Base-by-base conservation (phyloP, 129 eudicot species). In the Pittosporum tobira region DNA sequence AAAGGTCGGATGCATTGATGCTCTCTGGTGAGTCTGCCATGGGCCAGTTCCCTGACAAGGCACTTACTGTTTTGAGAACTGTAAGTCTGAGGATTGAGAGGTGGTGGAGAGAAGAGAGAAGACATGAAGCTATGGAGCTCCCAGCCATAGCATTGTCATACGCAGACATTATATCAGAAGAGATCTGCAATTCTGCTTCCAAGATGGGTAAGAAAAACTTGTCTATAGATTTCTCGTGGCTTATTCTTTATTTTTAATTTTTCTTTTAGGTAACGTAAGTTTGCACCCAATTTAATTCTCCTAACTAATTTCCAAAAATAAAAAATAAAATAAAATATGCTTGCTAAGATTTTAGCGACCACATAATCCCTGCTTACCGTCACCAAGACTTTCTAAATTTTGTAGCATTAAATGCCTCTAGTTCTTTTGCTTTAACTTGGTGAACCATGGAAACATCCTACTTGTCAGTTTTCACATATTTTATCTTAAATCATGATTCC, bases 1-100 rank as follows among this genome's bases (percentile, higher is more conserved):
- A 90, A 59, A 79, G 87, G 7, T 73, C 96, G 8, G 98, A 91
- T 78, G 98, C 94, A 26, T 81, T 91, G 38, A 86, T 87, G 98
- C 81, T 91, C 30, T 91, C 96, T 40, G 98, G 98, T 63, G 98
- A 91, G 79, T 91, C 98, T 26, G 98, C 98, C 74, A 91, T 91
- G 98, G 98, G 98, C 19, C 94, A 79, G 70, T 86, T 44, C 59
- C 98, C 98, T 19, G 94, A 91, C 19, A 91, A 91, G 73, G 98
- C 98, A 66, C 71, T 87, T 73, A 64, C 90, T n/a, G 98, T 91
- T 21, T 61, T 90, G 62, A 80, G 95, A 75, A 90, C 79, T 65
- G 94, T 83, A 14, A 90, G 98, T 66, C 49, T 91, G 66, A 86
- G 96, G 58, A 91, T 91, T n/a, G 98, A 91, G 77, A 78, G 71